Conservation (phyloP, 495 filamentous ascomycete species). For the Penicillium longicatenatum region DNA sequence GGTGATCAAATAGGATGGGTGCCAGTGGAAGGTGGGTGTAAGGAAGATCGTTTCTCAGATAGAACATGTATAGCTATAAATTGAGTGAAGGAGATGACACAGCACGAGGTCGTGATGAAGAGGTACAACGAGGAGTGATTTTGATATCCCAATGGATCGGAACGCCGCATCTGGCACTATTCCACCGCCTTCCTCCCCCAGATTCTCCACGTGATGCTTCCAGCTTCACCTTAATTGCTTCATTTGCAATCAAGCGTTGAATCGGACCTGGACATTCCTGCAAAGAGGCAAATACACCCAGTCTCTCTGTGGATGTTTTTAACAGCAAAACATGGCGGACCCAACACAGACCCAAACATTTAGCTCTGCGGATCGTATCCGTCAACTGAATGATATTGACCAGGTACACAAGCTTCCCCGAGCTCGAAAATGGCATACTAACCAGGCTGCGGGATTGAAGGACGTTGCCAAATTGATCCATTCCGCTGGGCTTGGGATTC, state of each 20-base stretch:
- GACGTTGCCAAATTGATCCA: conserved; percentile 63
- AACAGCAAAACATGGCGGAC: background rate
- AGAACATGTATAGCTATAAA: background rate
- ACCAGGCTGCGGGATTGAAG: conserved; percentile 28
- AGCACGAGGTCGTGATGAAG: too few species aligned
- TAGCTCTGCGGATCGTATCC: conserved; percentile 70
- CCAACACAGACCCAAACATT: conserved; percentile 37
- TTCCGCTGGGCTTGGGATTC: conserved; percentile 67
- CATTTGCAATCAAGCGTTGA: background rate
- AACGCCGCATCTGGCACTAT: background rate
- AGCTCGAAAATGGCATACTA: background rate
- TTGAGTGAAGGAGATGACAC: conserved; percentile 13
- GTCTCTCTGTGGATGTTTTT: conserved; percentile 19
- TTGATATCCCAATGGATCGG: conserved; percentile 20
- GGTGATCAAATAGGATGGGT: conserved; percentile 5
- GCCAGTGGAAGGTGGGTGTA: background rate
- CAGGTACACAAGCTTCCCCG: conserved; percentile 45
- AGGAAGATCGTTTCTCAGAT: background rate
- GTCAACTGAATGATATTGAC: conserved; percentile 76
- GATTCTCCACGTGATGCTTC: conserved; percentile 21
- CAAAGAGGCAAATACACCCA: background rate
- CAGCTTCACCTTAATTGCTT: background rate
- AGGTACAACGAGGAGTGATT: conserved; percentile 10
- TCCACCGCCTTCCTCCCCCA: background rate
- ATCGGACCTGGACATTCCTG: background rate